Evolutionary conservation across 345 rosid species (phyloP).

Genomic region (Sisymbrium irio): DNA sequence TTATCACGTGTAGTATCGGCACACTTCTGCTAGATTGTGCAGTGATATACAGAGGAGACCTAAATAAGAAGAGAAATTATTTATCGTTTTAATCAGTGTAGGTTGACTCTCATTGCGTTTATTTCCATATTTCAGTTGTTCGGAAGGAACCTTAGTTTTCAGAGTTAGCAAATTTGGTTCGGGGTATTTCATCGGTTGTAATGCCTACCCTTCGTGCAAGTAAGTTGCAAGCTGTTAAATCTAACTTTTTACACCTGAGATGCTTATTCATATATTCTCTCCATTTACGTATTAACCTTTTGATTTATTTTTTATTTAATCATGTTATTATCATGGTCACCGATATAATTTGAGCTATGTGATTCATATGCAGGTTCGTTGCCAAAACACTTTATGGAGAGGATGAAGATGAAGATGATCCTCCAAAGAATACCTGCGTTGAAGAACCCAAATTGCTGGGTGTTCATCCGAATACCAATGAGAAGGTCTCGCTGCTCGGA

Average conservation of each 20-base stretch:
- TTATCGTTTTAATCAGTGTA: background rate
- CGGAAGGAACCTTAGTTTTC: slow-evolving; percentile 79
- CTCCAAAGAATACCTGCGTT: slow-evolving; percentile 40
- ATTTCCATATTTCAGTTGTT: slow-evolving; percentile 60
- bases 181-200: slow-evolving; percentile 92
- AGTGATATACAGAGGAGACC: background rate
- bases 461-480: slow-evolving; percentile 68
- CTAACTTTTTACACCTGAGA: background rate
- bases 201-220: slow-evolving; percentile 93
- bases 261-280: background rate
- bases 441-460: slow-evolving; percentile 91
- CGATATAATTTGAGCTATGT: slow-evolving; percentile 11
- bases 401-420: slow-evolving; percentile 64
- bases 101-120: slow-evolving; percentile 3
- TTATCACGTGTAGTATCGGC: background rate
- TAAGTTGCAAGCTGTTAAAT: slow-evolving; percentile 44
- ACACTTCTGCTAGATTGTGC: background rate
- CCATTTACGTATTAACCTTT: background rate
- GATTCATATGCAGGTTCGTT: slow-evolving; percentile 57
- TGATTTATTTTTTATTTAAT: background rate
- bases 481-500: slow-evolving; percentile 61
- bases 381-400: slow-evolving; percentile 86
- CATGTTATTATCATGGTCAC: background rate
- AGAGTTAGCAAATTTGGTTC: slow-evolving; percentile 82
- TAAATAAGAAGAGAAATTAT: background rate